Base-by-base conservation (phyloP, 371 early-diverging fungal species). In the Pancytospora epiphaga region DNA sequence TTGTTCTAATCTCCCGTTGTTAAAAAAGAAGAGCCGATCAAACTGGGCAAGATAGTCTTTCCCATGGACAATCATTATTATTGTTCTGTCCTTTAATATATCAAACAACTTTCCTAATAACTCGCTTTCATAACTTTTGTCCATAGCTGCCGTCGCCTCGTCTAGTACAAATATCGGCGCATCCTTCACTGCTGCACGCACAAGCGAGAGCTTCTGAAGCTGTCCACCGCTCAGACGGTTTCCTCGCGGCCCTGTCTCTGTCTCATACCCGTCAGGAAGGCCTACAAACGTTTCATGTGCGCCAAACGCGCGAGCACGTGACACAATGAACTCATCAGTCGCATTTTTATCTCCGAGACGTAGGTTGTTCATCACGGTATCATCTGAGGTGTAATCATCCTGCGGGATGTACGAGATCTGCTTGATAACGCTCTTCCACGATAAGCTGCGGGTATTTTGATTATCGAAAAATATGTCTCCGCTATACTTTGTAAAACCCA, bases 61-160 rank as follows among this genome's bases (percentile, higher is more conserved):
- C 58, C 76, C 76, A 58, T 79, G 80, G 9, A 79, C 34, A 62
- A 79, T 76, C 57, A 73, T 60, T 2, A 79, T 56, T 43, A 76
- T 39, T n/a, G 77, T 76, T 54, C 49, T 66, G 49, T 78, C 66
- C 2, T 62, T 15, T 4, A 39, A 19, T 58, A 60, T 38, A 4
- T 62, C 22, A n/a, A 73, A 60, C 6, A 76, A 19, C 6, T 50
- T 39, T 40, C 72, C 39, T 39, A 76, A 34, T 2, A 76, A 39
- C 36, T 63, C 77, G 30, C 86, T 82, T 75, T 93, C 92, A 2
- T 88, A 86, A 68, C 85, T 83, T 25, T 88, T 86, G 78, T 93
- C 93, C 50, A 93, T 73, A 0, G 93, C 92, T 0, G 89, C 88
- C 0, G 97, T 95, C 0, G 95, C 92, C 77, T 97, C 97, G 73